phyloP scores from a whole-genome alignment of 257 asterid species.

The Nicotiana tabacum region DNA sequence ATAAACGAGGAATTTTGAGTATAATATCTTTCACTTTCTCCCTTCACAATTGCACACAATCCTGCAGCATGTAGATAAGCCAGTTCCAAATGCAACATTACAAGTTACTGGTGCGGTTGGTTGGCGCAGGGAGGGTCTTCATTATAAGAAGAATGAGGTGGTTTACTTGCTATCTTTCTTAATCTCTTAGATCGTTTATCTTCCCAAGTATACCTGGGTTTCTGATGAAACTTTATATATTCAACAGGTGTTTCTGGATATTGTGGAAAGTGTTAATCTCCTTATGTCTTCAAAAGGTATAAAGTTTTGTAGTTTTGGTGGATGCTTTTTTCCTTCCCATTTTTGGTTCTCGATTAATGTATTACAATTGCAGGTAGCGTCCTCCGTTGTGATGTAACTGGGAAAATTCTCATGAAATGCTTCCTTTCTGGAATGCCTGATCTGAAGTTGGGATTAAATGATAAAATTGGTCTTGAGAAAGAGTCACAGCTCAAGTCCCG shows the following conservation, averaged over 20 bases:
- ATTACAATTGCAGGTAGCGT: constrained; percentile 68
- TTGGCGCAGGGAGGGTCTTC: constrained; percentile 98
- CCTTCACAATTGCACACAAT: constrained; percentile 5
- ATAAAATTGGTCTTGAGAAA: constrained; percentile 97
- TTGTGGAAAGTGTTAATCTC: constrained; percentile 97
- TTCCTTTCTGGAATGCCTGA: constrained; percentile 99
- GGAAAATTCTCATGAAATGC: constrained; percentile 96
- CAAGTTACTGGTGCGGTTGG: constrained; percentile 99
- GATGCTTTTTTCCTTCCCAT: background rate
- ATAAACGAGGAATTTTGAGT: background rate
- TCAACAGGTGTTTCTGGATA: constrained; percentile 93
- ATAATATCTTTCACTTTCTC: too few species aligned
- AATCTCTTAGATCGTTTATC: background rate
- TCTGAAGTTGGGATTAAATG: constrained; percentile 96
- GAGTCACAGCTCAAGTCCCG: constrained; percentile 97
- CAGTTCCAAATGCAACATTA: constrained; percentile 96
- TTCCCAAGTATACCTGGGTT: background rate
- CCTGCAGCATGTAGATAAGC: constrained; percentile 76
- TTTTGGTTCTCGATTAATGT: constrained; percentile 10
- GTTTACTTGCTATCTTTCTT: constrained; percentile 7
- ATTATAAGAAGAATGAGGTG: constrained; percentile 96
- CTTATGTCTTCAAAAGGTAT: constrained; percentile 98
- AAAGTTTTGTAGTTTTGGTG: background rate
- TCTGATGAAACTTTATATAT: constrained; percentile 8
- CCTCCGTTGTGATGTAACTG: constrained; percentile 95